Evolutionary conservation across 2,329 filamentous ascomycete species (phyloP).

Genomic region (Clarireedia sp.): DNA sequence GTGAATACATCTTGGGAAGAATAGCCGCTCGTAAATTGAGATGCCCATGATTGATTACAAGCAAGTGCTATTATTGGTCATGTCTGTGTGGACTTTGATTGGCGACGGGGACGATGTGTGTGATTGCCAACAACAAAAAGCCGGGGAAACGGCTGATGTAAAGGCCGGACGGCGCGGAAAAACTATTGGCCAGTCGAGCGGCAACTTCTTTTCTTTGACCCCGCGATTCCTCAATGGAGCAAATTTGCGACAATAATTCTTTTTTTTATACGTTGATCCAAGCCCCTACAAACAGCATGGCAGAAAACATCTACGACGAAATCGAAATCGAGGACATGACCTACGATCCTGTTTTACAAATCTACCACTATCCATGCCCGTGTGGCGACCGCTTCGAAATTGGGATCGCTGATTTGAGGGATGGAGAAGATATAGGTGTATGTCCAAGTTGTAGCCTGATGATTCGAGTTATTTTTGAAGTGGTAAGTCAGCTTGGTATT

Average conservation of each 20-base stretch:
- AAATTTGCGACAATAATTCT: no score
- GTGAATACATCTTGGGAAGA: not conserved
- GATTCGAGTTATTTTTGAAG: conserved; percentile 90
- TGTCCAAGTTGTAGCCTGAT: conserved; percentile 96
- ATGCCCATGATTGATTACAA: not conserved
- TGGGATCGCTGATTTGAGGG: conserved; percentile 70
- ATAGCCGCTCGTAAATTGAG: not conserved
- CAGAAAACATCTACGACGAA: conserved; percentile 78
- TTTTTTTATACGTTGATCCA: not conserved
- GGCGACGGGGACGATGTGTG: no score
- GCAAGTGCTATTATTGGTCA: not conserved
- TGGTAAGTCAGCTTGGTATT: conserved; percentile 42
- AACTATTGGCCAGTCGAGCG: not conserved
- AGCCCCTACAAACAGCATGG: not conserved
- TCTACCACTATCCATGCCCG: conserved; percentile 94
- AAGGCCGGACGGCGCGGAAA: not conserved
- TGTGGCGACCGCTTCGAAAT: conserved; percentile 97
- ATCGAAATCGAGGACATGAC: conserved; percentile 99
- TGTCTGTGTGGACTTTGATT: not conserved
- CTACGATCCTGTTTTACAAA: conserved; percentile 70
- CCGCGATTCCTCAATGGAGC: no score
- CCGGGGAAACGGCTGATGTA: not conserved
- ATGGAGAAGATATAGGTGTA: conserved; percentile 90
- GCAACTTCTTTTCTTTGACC: conserved; percentile 1
- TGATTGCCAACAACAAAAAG: no score